Conservation (phyloP, 169 alveolate genomes). For the Cyclospora cayetanensis region DNA sequence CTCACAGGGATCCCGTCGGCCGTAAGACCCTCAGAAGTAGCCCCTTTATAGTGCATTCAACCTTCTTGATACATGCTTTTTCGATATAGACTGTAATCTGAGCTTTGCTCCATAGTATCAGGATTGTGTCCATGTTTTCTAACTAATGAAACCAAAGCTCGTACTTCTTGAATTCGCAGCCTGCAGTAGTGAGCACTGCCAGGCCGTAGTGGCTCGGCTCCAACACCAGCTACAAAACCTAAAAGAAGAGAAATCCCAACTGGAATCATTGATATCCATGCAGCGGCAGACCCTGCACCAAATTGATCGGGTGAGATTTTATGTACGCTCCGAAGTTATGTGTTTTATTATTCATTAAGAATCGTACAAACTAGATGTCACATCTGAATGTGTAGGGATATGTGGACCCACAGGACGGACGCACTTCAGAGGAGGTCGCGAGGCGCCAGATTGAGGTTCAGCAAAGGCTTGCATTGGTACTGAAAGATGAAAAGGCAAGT, state of each 20-base stretch:
- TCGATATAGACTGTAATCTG: too few species aligned
- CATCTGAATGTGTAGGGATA: background rate
- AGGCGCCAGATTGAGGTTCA: conserved; percentile 23
- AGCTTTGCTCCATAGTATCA: too few species aligned
- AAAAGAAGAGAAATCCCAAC: conserved; percentile 62
- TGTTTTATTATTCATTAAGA: too few species aligned
- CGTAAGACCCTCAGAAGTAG: conserved; percentile 32
- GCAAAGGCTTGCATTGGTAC: conserved; percentile 16
- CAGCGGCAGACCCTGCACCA: conserved; percentile 65
- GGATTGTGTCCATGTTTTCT: too few species aligned
- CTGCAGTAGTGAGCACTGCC: conserved; percentile 55
- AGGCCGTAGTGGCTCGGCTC: conserved; percentile 45
- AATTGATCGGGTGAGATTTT: conserved; percentile 39
- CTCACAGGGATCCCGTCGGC: conserved; percentile 49
- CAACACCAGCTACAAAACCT: conserved; percentile 64
- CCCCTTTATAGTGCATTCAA: too few species aligned
- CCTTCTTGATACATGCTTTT: too few species aligned
- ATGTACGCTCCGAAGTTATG: too few species aligned
- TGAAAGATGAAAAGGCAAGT: conserved; percentile 63
- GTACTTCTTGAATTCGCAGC: conserved; percentile 33
- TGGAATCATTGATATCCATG: conserved; percentile 55
- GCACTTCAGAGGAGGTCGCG: conserved; percentile 47
- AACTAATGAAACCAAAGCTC: too few species aligned
- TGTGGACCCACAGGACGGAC: conserved; percentile 36
- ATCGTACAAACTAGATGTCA: background rate